These are phyloP conservation scores for Salvia miltiorrhiza DNA, from an alignment of 257 asterid species.

Conservation along the genomic window DNA sequence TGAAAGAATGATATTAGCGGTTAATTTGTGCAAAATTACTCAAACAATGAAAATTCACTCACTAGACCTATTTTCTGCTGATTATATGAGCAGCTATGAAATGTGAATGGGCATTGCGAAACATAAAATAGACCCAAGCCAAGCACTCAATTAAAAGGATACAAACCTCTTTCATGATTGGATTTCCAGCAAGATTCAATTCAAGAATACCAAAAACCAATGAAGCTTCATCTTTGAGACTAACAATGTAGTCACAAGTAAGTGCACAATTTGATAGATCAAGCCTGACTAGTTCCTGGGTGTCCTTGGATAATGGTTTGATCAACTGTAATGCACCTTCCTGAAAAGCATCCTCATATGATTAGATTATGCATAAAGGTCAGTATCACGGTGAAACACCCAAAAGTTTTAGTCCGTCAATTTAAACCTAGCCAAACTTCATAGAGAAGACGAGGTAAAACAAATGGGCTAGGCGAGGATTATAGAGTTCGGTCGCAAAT, in stretches of 20 bases:
- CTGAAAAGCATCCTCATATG: slow-evolving; percentile 42
- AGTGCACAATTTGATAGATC: slow-evolving; percentile 74
- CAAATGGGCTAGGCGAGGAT: neutral
- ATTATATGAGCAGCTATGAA: neutral
- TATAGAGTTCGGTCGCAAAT: slow-evolving; percentile 3
- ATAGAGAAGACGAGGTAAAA: neutral
- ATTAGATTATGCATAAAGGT: slow-evolving; percentile 12
- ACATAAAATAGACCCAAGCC: neutral
- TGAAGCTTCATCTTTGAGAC: slow-evolving; percentile 51
- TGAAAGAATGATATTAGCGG: slow-evolving; percentile 2
- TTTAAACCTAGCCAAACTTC: slow-evolving; percentile 10
- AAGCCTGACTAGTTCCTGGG: slow-evolving; percentile 67
- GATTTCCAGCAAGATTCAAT: slow-evolving; percentile 85
- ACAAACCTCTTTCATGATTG: slow-evolving; percentile 69
- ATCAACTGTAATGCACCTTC: slow-evolving; percentile 69
- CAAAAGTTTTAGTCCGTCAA: neutral
- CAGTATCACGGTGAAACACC: neutral
- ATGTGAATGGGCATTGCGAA: slow-evolving; percentile 4
- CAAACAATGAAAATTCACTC: neutral
- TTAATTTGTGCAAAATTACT: neutral
- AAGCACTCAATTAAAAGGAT: slow-evolving; percentile 17
- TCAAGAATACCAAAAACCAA: slow-evolving; percentile 54
- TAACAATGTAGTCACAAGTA: slow-evolving; percentile 43
- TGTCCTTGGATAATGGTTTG: slow-evolving; percentile 63
- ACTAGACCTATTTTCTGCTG: neutral